Conservation (phyloP, 371 early-diverging fungal species). For the Mucor sp. region DNA sequence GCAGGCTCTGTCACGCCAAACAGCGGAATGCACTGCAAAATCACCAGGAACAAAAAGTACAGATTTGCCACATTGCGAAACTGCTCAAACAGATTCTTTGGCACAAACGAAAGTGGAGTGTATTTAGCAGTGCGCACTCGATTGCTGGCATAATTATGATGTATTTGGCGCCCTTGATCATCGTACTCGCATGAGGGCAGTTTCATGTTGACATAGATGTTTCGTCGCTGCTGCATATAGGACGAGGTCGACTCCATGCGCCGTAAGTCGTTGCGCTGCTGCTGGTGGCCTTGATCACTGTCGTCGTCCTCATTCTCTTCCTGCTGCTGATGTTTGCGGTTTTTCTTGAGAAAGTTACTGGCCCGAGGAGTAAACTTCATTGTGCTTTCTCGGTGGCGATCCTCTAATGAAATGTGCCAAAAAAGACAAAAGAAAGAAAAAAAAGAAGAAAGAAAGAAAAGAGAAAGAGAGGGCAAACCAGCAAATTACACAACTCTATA, state of each 20-base stretch:
- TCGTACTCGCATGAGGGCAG: slow-evolving; percentile 35
- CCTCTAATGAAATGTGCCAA: not conserved
- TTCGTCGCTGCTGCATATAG: slow-evolving; percentile 43
- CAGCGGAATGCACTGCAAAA: slow-evolving; percentile 71
- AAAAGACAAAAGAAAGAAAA: not conserved
- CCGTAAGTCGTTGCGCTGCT: slow-evolving; percentile 13
- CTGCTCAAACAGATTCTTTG: slow-evolving; percentile 89
- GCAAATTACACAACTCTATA: not conserved
- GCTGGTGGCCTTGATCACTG: not conserved
- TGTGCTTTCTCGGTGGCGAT: not conserved
- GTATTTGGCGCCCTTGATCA: slow-evolving; percentile 28
- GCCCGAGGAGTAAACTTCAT: slow-evolving; percentile 16
- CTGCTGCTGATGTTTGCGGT: not conserved
- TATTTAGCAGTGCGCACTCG: slow-evolving; percentile 85
- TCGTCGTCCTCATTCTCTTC: not conserved
- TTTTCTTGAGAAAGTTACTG: slow-evolving; percentile 8
- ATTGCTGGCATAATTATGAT: slow-evolving; percentile 53
- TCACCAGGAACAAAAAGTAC: slow-evolving; percentile 89
- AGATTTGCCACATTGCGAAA: slow-evolving; percentile 87
- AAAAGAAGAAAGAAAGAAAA: not conserved
- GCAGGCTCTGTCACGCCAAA: slow-evolving; percentile 80
- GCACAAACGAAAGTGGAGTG: slow-evolving; percentile 81
- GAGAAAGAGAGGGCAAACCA: not conserved
- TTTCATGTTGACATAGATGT: slow-evolving; percentile 49
- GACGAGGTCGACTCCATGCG: slow-evolving; percentile 44